phyloP scores from a whole-genome alignment of 2,329 filamentous ascomycete genomes.

The Alternaria metachromatica region DNA sequence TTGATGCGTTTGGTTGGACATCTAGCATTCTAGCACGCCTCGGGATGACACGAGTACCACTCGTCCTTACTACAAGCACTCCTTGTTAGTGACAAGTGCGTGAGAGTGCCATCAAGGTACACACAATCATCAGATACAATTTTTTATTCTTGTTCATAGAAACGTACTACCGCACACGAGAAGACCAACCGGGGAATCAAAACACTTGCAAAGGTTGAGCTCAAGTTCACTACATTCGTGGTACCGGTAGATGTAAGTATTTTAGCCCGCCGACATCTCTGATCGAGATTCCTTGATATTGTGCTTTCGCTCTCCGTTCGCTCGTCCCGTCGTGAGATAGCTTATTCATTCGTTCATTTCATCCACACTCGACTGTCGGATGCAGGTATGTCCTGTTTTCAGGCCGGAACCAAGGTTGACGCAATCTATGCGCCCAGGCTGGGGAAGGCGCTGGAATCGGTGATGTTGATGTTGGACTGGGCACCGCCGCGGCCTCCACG shows the following conservation, averaged over 20 bases:
- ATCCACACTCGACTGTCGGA: constrained; percentile 13
- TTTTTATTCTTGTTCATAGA: constrained; percentile 3
- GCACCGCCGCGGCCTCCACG: constrained; percentile 55
- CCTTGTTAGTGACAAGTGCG: not conserved
- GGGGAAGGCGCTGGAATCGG: constrained; percentile 61
- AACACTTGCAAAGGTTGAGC: constrained; percentile 7
- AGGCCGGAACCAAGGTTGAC: constrained; percentile 27
- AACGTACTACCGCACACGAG: not conserved
- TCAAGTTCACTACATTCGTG: constrained; percentile 15
- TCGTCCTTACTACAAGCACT: not conserved
- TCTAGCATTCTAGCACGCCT: not conserved
- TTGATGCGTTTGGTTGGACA: fast-evolving
- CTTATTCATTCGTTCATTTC: constrained; percentile 29
- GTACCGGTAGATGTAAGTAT: constrained; percentile 16
- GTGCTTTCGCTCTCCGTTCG: constrained; percentile 11
- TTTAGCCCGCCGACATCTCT: constrained; percentile 19
- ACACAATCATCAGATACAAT: not conserved
- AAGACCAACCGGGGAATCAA: constrained; percentile 2
- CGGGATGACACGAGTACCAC: not conserved
- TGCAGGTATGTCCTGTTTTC: constrained; percentile 17
- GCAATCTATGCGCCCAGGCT: constrained; percentile 55
- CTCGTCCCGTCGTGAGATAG: constrained; percentile 25
- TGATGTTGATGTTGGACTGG: constrained; percentile 54
- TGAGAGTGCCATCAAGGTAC: not conserved
- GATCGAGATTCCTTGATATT: constrained; percentile 14